Evolutionary conservation across 176 grass and related monocot genomes (phyloP).

Genomic region (Oryza brachyantha): DNA sequence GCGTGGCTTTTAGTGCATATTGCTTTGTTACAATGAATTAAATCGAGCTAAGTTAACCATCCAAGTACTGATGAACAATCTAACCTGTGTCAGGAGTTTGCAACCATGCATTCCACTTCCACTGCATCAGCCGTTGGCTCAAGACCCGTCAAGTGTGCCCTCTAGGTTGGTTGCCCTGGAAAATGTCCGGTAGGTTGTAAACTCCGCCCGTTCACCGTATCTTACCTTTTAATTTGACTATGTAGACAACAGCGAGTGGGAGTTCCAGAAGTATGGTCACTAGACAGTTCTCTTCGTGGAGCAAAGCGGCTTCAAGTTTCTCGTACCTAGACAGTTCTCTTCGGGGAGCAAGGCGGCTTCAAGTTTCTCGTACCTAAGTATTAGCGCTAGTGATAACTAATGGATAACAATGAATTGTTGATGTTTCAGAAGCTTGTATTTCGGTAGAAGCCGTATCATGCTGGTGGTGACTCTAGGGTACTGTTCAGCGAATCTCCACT

Average conservation of each 20-base stretch:
- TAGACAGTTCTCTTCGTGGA: constrained; percentile 19
- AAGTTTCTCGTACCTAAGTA: not conserved
- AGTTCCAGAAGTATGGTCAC: constrained; percentile 99
- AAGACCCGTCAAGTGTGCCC: constrained; percentile 99
- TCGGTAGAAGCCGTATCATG: not conserved
- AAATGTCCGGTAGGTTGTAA: not conserved
- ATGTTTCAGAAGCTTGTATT: constrained; percentile 11
- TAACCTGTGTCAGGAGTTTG: constrained; percentile 66
- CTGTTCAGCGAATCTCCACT: not conserved
- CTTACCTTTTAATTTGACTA: constrained; percentile 2
- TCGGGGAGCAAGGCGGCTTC: not conserved
- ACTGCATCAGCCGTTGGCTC: constrained; percentile 98
- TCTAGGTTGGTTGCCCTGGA: constrained; percentile 46
- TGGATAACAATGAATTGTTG: constrained; percentile 5
- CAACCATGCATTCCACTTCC: constrained; percentile 99
- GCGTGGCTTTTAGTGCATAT: not conserved
- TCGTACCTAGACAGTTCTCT: constrained; percentile 32
- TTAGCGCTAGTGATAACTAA: not conserved
- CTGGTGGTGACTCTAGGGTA: not conserved
- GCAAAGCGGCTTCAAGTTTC: not conserved
- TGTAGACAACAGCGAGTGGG: constrained; percentile 99
- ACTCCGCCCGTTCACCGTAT: not conserved
- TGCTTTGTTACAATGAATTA: not conserved
- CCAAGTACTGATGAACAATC: not conserved
- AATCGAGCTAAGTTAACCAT: not conserved